These are phyloP conservation scores for Starmerella powellii DNA, from an alignment of 805 yeast genomes.

Conservation along the genomic window DNA sequence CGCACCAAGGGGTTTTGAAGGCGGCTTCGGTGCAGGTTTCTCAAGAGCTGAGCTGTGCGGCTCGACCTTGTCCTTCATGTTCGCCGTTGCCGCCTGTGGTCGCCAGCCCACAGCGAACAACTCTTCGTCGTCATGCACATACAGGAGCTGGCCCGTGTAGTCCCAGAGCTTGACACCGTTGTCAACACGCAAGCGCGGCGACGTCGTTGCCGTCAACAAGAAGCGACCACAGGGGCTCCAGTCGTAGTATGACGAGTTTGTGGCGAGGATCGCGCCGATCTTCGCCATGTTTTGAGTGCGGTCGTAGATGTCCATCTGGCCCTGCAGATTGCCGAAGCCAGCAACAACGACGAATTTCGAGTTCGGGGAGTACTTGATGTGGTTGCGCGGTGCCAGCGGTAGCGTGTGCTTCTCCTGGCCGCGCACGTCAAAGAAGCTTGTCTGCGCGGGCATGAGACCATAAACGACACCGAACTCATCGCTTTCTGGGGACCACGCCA, in stretches of 20 bases:
- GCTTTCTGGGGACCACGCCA: conserved; percentile 92
- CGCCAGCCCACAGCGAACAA: conserved; percentile 77
- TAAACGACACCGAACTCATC: conserved; percentile 95
- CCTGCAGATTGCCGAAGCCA: conserved; percentile 96
- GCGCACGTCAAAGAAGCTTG: conserved; percentile 86
- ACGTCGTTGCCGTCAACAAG: conserved; percentile 88
- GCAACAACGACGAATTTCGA: conserved; percentile 85
- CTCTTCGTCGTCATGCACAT: conserved; percentile 68
- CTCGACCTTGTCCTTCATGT: conserved; percentile 39
- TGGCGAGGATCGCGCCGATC: conserved; percentile 72
- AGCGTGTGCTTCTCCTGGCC: conserved; percentile 76
- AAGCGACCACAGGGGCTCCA: conserved; percentile 97
- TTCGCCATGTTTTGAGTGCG: conserved; percentile 74
- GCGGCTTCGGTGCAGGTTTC: conserved; percentile 24
- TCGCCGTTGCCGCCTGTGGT: conserved; percentile 46
- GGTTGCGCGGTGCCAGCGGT: conserved; percentile 80
- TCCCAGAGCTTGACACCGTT: conserved; percentile 93
- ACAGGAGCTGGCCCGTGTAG: conserved; percentile 70
- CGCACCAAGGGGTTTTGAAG: conserved; percentile 68
- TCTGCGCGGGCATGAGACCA: conserved; percentile 95
- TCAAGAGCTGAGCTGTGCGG: conserved; percentile 64
- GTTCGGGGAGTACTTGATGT: conserved; percentile 85
- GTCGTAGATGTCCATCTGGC: conserved; percentile 88
- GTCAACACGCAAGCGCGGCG: conserved; percentile 94
- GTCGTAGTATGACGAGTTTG: conserved; percentile 91